These are phyloP conservation scores for Dactylellina haptotyla DNA, from an alignment of 2,329 filamentous ascomycete genomes.

Conservation along the genomic window DNA sequence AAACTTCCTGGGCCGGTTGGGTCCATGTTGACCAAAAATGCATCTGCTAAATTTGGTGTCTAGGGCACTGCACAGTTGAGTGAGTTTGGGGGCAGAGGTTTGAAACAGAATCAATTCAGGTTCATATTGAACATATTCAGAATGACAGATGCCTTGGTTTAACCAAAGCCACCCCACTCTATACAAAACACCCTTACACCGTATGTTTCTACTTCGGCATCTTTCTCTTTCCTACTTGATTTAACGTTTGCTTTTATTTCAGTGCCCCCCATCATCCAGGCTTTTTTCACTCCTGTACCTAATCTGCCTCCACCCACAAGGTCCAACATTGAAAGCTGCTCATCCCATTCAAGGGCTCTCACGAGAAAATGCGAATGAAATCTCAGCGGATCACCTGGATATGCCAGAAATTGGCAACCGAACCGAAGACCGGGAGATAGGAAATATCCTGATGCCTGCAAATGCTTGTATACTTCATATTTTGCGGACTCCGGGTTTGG, in stretches of 20 bases:
- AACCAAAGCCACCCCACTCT: conserved; percentile 85
- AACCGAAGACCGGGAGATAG: conserved; percentile 92
- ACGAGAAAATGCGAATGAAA: conserved; percentile 96
- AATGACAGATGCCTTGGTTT: neutral
- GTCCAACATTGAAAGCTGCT: conserved; percentile 84
- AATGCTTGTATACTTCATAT: conserved; percentile 79
- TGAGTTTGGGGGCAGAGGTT: too few relatives aligned
- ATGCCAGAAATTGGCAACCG: conserved; percentile 92
- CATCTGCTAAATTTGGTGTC: too few relatives aligned
- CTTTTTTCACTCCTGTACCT: conserved; percentile 96
- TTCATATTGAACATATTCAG: too few relatives aligned
- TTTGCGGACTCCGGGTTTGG: conserved; percentile 63
- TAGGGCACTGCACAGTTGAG: too few relatives aligned
- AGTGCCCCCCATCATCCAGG: conserved; percentile 83
- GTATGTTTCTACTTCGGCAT: conserved; percentile 59
- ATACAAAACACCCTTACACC: conserved; percentile 79
- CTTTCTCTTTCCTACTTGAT: neutral
- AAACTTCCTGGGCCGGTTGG: neutral
- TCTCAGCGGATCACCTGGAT: conserved; percentile 91
- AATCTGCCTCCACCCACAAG: conserved; percentile 85
- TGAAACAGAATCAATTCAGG: too few relatives aligned
- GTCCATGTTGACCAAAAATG: too few relatives aligned
- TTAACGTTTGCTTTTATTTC: conserved; percentile 58
- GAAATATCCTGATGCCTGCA: conserved; percentile 83
- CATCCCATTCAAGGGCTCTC: conserved; percentile 84